Evolutionary conservation across 495 filamentous ascomycete genomes (phyloP), one percentile per base, ranked within the genome.

Genomic region (Neurospora sp.): DNA sequence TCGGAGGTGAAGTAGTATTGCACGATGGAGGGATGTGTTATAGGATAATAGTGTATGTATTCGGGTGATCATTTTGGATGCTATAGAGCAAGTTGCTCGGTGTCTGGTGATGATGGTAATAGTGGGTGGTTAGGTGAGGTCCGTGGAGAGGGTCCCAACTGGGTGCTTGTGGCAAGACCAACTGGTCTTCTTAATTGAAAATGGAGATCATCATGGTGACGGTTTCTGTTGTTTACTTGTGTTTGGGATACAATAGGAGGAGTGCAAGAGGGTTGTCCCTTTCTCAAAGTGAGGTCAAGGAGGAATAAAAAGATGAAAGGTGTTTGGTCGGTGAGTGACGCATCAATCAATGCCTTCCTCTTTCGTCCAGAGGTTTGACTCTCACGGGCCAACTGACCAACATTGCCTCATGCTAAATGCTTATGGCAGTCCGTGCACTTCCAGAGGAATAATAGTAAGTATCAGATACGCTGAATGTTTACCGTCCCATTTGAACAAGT

Each of bases 31-130:
- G 31, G 74, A 75, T 72, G 81, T 81, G 71, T 72, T 75, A 78
- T 77, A 72, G 74, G 76, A 75, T 74, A 77, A 76, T 48, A 77
- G 44, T 73, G 46, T 80, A 44, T 86, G 83, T 82, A 90, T 83
- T 85, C 83, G 84, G 80, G 83, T 84, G 84, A 89, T 84, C 91
- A 93, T 93, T 76, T 88, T 91, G 82, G 71, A 77, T 40, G 72
- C 75, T 77, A 20, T 54, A 7, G 72, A 72, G 76, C 69, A 31
- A 69, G 71, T 44, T 62, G 76, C 74, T 76, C 74, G 66, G 3
- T 38, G 42, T 39, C 31, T 40, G 48, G 27, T 46, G 46, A 59
- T 59, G 27, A 39, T 38, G 18, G 7, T 62, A 8, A 4, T 59
- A 16, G n/a, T n/a, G 12, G 18, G 27, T 48, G 41, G 76, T 71